Conservation (phyloP, 345 rosid genomes). For the Brassica napus region DNA sequence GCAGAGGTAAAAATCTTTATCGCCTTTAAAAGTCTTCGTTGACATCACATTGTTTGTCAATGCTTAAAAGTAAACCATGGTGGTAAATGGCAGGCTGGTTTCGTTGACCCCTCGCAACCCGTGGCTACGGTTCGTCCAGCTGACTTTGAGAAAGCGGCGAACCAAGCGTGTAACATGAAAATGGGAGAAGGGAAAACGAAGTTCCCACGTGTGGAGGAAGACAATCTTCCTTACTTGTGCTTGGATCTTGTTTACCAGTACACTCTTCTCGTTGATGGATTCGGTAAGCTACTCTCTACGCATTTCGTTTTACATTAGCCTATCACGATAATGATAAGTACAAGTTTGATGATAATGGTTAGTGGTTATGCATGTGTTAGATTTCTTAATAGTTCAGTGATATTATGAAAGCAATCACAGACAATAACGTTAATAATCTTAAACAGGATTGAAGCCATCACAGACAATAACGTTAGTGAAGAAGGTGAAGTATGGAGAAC, state of each 20-base stretch:
- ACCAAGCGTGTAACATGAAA: constrained; percentile 76
- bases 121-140: constrained; percentile 73
- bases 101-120: constrained; percentile 59
- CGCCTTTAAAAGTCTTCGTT: not conserved
- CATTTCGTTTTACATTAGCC: too few relatives aligned
- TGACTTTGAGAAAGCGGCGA: constrained; percentile 77
- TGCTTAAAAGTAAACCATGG: not conserved
- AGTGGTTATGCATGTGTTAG: not conserved
- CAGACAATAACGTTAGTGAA: constrained; percentile 87
- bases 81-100: constrained; percentile 63
- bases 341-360: not conserved
- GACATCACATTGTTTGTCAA: not conserved
- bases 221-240: constrained; percentile 75
- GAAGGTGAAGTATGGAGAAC: constrained; percentile 64
- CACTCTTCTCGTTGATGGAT: constrained; percentile 83
- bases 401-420: not conserved
- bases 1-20: constrained; percentile 64
- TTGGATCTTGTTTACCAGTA: constrained; percentile 95
- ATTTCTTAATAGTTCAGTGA: not conserved
- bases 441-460: constrained; percentile 69
- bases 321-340: not conserved
- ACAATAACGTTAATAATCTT: not conserved
- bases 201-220: constrained; percentile 51
- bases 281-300: constrained; percentile 55
- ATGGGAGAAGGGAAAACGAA: constrained; percentile 58